Conservation (phyloP, 129 eudicot genomes). For the Saussurea involucrata region DNA sequence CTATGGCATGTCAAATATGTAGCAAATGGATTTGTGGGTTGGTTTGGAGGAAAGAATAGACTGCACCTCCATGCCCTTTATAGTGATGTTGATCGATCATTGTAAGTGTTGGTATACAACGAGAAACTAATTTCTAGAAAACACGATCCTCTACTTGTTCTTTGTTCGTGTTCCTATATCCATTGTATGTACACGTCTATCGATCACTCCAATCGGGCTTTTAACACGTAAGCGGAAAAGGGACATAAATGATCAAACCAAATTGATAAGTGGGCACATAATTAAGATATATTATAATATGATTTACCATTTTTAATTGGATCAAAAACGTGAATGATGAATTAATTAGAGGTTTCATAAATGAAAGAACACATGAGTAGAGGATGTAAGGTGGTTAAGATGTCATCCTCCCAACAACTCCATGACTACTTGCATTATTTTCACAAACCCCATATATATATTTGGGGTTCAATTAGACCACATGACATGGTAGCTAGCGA, state of each 20-base stretch:
- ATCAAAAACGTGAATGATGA: not conserved
- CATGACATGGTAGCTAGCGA: slow-evolving; percentile 5
- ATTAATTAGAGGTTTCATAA: not conserved
- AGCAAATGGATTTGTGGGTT: slow-evolving; percentile 26
- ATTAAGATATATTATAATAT: not conserved
- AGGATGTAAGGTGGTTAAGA: slow-evolving; percentile 4
- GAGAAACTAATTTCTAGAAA: not conserved
- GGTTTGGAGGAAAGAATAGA: slow-evolving; percentile 7
- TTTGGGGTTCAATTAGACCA: not conserved
- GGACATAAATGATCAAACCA: not conserved
- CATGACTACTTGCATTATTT: slow-evolving; percentile 12
- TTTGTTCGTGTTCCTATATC: not conserved
- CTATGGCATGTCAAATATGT: slow-evolving; percentile 5
- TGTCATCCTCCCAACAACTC: slow-evolving; percentile 13
- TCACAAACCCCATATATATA: not conserved
- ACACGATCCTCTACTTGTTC: not conserved
- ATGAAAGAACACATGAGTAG: not conserved
- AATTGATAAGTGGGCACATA: not conserved
- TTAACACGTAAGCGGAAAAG: not conserved
- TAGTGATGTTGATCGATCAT: slow-evolving; percentile 18
- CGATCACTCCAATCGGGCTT: not conserved
- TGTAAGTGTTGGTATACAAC: slow-evolving; percentile 3
- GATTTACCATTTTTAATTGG: not conserved
- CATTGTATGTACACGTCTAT: not conserved
- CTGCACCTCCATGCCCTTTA: slow-evolving; percentile 1